Evolutionary conservation across 129 eudicot genomes (phyloP).

Genomic region (Arctium minus): DNA sequence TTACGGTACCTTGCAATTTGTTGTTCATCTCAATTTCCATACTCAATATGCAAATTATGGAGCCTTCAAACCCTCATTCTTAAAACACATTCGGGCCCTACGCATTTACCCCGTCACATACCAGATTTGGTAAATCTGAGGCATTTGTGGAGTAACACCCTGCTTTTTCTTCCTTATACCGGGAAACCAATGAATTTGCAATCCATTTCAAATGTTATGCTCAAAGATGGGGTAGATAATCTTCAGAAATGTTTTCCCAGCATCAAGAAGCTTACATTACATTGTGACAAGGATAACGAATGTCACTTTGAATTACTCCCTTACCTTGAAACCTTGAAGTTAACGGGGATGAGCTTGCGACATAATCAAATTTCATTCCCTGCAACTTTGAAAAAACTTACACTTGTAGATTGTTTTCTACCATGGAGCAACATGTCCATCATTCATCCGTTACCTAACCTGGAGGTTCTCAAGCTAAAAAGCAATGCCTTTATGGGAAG

Average conservation of each 20-base stretch:
- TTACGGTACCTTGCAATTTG: background rate
- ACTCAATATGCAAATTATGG: background rate
- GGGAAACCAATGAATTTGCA: background rate
- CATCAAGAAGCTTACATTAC: background rate
- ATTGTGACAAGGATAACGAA: background rate
- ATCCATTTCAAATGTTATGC: background rate
- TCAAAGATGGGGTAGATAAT: background rate
- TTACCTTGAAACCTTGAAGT: background rate
- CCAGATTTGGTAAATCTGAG: background rate
- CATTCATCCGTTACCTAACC: background rate
- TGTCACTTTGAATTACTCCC: background rate
- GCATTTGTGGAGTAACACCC: background rate
- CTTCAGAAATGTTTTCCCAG: background rate
- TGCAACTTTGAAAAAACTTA: background rate
- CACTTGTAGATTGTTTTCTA: background rate
- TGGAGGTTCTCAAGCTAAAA: slow-evolving; percentile 1
- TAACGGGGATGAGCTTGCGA: background rate
- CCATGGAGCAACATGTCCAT: background rate
- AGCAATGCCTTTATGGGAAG: background rate
- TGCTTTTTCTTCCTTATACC: too few relatives aligned
- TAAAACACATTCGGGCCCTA: too few relatives aligned
- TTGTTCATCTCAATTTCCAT: background rate
- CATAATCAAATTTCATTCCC: background rate
- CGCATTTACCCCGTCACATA: background rate
- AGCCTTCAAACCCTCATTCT: background rate